Evolutionary conservation across 169 alveolate genomes (phyloP).

Genomic region (Plasmodium reichenowi): DNA sequence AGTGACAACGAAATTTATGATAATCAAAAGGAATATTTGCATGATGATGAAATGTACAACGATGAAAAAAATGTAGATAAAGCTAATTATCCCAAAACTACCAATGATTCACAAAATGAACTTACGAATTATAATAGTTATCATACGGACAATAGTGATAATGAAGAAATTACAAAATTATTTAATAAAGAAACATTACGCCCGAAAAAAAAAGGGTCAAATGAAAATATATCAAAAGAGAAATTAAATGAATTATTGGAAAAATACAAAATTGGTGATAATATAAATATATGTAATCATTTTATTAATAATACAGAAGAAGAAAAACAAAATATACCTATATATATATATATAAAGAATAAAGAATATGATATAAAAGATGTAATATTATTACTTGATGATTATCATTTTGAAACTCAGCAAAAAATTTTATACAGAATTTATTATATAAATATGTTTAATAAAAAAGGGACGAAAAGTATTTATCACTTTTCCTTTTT

Average conservation of each 20-base stretch:
- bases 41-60: neutral
- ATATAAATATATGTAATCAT: conserved; percentile 39
- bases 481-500: conserved; percentile 43
- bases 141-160: conserved; percentile 53
- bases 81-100: neutral
- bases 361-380: conserved; percentile 57
- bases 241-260: conserved; percentile 15
- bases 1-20: neutral
- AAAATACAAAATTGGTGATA: conserved; percentile 23
- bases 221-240: conserved; percentile 12
- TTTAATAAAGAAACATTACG: conserved; percentile 7
- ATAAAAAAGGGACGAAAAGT: conserved; percentile 2
- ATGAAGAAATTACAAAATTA: conserved; percentile 45
- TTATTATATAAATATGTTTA: conserved; percentile 53
- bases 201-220: neutral
- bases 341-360: conserved; percentile 48
- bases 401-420: conserved; percentile 31
- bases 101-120: neutral
- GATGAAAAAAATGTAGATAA: neutral
- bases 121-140: neutral
- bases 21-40: neutral
- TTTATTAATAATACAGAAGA: conserved; percentile 51
- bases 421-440: conserved; percentile 70
- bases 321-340: conserved; percentile 47
- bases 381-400: conserved; percentile 26